Evolutionary conservation across 495 filamentous ascomycete genomes (phyloP).

Genomic region (Podospora sp.): DNA sequence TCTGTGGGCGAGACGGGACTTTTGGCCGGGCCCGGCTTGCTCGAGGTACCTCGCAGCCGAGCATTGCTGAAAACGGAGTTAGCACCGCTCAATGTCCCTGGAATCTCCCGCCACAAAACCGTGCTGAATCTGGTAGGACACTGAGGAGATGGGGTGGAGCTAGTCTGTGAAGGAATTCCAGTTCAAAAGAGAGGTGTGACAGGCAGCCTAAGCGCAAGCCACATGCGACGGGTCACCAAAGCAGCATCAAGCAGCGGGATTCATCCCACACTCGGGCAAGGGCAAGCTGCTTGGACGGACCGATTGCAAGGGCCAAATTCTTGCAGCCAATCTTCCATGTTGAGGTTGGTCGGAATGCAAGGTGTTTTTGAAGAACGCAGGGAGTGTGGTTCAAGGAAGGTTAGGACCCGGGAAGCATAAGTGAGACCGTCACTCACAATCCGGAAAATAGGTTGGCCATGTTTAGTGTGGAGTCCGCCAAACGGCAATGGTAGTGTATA

Average conservation of each 20-base stretch:
- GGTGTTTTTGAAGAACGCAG: neutral
- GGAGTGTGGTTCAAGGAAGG: neutral
- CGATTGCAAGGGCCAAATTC: neutral
- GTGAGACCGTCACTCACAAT: slow-evolving; percentile 61
- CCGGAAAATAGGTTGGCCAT: slow-evolving; percentile 82
- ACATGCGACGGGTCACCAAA: slow-evolving; percentile 16
- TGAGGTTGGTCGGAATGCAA: neutral
- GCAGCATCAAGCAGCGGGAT: neutral
- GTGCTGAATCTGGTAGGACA: neutral
- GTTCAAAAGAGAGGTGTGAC: slow-evolving; percentile 5
- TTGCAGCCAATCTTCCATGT: neutral
- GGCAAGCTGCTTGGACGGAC: neutral
- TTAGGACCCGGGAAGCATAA: neutral
- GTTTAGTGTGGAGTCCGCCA: slow-evolving; percentile 25
- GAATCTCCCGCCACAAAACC: neutral
- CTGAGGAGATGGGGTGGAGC: neutral
- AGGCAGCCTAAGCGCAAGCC: slow-evolving; percentile 7
- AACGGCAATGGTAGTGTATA: neutral
- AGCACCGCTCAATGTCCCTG: slow-evolving; percentile 22
- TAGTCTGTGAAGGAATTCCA: neutral
- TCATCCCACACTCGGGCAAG: neutral
- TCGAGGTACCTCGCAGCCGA: slow-evolving; percentile 49
- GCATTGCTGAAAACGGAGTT: slow-evolving; percentile 43
- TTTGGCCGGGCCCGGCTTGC: slow-evolving; percentile 44
- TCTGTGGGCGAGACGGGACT: slow-evolving; percentile 44